phyloP scores from a whole-genome alignment of 768 basidiomycete genomes.

The Lentinula sp. region DNA sequence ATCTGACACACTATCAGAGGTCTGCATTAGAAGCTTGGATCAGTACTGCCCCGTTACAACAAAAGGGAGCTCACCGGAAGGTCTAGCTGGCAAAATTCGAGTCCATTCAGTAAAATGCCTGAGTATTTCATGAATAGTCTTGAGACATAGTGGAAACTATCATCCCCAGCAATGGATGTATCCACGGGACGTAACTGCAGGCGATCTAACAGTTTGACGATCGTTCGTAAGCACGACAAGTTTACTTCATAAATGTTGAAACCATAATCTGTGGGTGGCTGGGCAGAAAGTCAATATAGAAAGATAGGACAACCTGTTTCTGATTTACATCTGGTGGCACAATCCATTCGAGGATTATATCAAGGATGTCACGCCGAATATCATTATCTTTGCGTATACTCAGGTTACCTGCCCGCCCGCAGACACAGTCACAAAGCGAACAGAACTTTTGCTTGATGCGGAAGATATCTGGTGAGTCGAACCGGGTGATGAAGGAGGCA shows the following conservation, averaged over 20 bases:
- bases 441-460: constrained; percentile 77
- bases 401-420: constrained; percentile 54
- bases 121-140: constrained; percentile 79
- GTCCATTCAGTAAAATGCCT: constrained; percentile 52
- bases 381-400: constrained; percentile 61
- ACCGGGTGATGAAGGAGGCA: constrained; percentile 60
- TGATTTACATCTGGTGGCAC: constrained; percentile 42
- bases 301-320: neutral
- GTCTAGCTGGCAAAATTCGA: constrained; percentile 48
- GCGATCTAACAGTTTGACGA: constrained; percentile 70
- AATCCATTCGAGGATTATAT: constrained; percentile 79
- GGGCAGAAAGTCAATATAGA: neutral
- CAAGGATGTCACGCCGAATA: constrained; percentile 66
- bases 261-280: constrained; percentile 28
- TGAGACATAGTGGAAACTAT: constrained; percentile 63
- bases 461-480: constrained; percentile 44
- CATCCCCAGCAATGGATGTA: constrained; percentile 48
- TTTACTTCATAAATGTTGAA: constrained; percentile 62
- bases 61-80: constrained; percentile 25
- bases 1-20: constrained; percentile 45
- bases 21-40: constrained; percentile 19
- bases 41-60: neutral
- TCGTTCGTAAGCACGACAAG: constrained; percentile 63
- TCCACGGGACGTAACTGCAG: constrained; percentile 60
- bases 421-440: constrained; percentile 60